A percentile compares a stretch with the other conserved stretches of the same genome.
phyloP scores from a whole-genome alignment of 1,139 yeast genomes.

The Debaryomyces sp. region DNA sequence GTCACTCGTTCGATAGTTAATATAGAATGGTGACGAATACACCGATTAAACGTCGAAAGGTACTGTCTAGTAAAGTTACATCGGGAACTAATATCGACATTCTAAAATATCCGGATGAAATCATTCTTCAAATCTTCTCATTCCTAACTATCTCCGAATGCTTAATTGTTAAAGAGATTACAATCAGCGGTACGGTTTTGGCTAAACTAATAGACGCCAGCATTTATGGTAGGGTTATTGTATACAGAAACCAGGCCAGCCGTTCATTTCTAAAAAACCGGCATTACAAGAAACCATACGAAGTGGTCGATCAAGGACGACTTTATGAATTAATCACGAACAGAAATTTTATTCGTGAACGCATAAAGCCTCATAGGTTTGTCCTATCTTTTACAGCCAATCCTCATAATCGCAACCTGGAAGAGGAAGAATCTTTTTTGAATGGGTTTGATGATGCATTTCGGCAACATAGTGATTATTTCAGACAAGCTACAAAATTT shows the following conservation, averaged over 20 bases:
- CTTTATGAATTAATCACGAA: background rate
- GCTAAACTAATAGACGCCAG: slow-evolving; percentile 10
- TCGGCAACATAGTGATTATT: slow-evolving; percentile 7
- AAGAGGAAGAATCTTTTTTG: slow-evolving; percentile 4
- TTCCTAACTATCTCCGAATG: slow-evolving; percentile 17
- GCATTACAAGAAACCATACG: slow-evolving; percentile 5
- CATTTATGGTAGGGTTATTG: slow-evolving; percentile 17
- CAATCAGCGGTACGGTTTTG: slow-evolving; percentile 4
- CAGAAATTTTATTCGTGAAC: background rate
- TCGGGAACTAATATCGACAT: slow-evolving; percentile 4
- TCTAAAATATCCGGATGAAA: slow-evolving; percentile 16
- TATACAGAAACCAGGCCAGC: background rate
- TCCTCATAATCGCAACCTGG: slow-evolving; percentile 2
- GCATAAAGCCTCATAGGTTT: slow-evolving; percentile 15
- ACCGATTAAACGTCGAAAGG: background rate
- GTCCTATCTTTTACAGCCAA: slow-evolving; percentile 15
- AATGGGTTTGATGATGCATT: slow-evolving; percentile 5
- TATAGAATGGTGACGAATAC: background rate
- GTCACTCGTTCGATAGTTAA: background rate
- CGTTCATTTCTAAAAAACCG: slow-evolving; percentile 1
- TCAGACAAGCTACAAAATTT: slow-evolving; percentile 10
- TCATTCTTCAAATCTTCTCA: slow-evolving; percentile 15
- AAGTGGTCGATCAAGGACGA: background rate
- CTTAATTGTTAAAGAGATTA: slow-evolving; percentile 10
- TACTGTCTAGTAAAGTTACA: background rate